These are phyloP conservation scores for Leccinum angustisporum DNA, from an alignment of 1,284 basidiomycete genomes.

Conservation along the genomic window DNA sequence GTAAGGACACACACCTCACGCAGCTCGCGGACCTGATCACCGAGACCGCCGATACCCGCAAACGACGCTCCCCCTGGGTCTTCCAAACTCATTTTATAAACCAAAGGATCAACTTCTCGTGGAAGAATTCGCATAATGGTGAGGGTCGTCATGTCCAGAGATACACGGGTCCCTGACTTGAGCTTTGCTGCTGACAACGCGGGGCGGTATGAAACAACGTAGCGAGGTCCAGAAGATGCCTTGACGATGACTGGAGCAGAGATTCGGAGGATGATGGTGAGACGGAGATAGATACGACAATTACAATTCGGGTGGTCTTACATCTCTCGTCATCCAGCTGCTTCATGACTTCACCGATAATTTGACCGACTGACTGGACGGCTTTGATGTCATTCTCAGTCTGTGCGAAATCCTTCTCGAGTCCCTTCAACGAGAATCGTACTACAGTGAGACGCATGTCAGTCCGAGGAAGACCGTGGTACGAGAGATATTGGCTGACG, in stretches of 20 bases:
- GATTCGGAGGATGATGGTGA: conserved; percentile 1
- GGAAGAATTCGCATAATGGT: conserved; percentile 99
- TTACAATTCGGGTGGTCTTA: conserved; percentile 43
- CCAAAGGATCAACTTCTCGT: conserved; percentile 95
- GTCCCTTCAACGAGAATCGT: conserved; percentile 80
- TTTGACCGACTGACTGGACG: conserved; percentile 97
- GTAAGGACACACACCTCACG: conserved; percentile 71
- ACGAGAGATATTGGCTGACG: conserved; percentile 48
- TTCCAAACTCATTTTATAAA: conserved; percentile 99
- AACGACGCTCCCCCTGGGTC: conserved; percentile 95
- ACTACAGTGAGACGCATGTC: conserved; percentile 43
- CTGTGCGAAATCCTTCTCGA: conserved; percentile 91
- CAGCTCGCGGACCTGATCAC: conserved; percentile 95
- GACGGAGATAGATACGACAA: neutral
- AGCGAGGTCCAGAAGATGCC: conserved; percentile 96
- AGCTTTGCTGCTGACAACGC: conserved; percentile 91
- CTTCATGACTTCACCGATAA: conserved; percentile 99
- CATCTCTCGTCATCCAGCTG: conserved; percentile 98
- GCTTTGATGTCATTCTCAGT: conserved; percentile 99
- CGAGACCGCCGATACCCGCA: conserved; percentile 94
- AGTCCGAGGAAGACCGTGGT: neutral
- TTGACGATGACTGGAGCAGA: conserved; percentile 88
- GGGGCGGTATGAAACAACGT: conserved; percentile 98
- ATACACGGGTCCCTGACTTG: conserved; percentile 93
- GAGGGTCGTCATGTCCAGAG: conserved; percentile 98